Evolutionary conservation across 306 rosid genomes (phyloP), one percentile per base, ranked within the genome.

Genomic region (Prunus campanulata): DNA sequence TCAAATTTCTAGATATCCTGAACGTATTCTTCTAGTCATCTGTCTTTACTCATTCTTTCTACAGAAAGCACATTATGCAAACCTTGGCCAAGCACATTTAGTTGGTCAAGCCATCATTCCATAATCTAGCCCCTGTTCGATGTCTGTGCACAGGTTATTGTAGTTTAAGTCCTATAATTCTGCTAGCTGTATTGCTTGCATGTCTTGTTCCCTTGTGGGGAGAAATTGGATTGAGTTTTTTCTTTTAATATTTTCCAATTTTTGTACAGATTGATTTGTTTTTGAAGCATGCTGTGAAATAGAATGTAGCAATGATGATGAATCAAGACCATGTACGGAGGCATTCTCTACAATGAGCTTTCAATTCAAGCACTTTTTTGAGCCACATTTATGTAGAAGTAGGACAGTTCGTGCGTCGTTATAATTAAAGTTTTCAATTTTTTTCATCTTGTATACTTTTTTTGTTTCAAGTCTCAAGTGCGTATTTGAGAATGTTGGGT

Each of bases 301-400:
- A 24, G 56, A 44, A 20, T 72, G 66, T 42, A 42, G 67, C 77
- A 42, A 22, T 42, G 67, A 22, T 72, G 68, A 42, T 72, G 42
- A 72, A 22, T 44, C 67, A 72, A 57, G 35, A 55, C 54, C 18
- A 56, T 39, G 42, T 42, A 39, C 67, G 4, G 55, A 72, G 44
- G 54, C 55, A 42, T 56, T 42, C 52, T 57, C 24, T 8, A 20
- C 0, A 44, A 42, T 4, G 55, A 72, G 35, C 54, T 72, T 22
- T 46, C 77, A 72, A 57, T 22, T 46, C 68, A 72, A 57, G 67
- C 42, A 59, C 67, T 24, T 57, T 54, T 55, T 57, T 72, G 44
- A 72, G 67, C 66, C 52, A 56, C 42, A 39, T 72, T 39, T n/a
- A 14, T 13, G 10, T 27, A 29, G 22, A 5, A 62, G n/a, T 27